Base-by-base conservation (phyloP, 2,329 filamentous ascomycete species). In the Penicillium sp. region DNA sequence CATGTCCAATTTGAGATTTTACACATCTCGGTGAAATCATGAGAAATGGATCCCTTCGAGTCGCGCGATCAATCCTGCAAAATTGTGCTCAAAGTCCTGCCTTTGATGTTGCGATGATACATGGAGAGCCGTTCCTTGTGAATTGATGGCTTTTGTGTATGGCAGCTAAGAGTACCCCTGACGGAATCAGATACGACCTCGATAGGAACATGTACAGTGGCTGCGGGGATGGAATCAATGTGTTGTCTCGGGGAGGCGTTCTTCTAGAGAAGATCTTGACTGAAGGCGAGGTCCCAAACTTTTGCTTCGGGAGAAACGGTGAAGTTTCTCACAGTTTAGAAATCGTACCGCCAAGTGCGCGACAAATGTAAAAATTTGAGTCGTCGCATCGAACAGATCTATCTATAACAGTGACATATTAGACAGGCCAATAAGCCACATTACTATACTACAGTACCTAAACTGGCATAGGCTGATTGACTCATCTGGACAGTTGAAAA, bases 221-320 rank as follows among this genome's bases (percentile, higher is more conserved):
- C n/a, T n/a, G n/a, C n/a, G n/a, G n/a, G n/a, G 77, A 77, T 18
- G 82, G 80, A 71, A 85, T n/a, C 13, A 77, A 84, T 59, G 76
- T 85, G 4, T 86, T 82, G 81, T 78, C 75, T 60, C 67, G 76
- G 0, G 75, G 2, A 9, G 83, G 82, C 0, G 75, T 65, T 4
- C 62, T 83, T 27, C 77, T 89, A 60, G 75, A 81, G 2, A 87
- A 86, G 73, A 83, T 89, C 41, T 81, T 81, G 64, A 71, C 84
- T 0, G 79, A 80, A 0, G 76, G 76, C 14, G 75, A 71, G 0
- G 72, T 70, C 4, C 78, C 80, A n/a, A 13, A 83, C 62, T 83
- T 83, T 68, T 77, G 79, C 60, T 83, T 83, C 62, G 79, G 72
- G 69, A 58, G 74, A 73, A 10, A 71, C 6, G 67, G 67, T 1